Base-by-base conservation (phyloP, 1,139 yeast species). In the Hyphopichia burtonii region DNA sequence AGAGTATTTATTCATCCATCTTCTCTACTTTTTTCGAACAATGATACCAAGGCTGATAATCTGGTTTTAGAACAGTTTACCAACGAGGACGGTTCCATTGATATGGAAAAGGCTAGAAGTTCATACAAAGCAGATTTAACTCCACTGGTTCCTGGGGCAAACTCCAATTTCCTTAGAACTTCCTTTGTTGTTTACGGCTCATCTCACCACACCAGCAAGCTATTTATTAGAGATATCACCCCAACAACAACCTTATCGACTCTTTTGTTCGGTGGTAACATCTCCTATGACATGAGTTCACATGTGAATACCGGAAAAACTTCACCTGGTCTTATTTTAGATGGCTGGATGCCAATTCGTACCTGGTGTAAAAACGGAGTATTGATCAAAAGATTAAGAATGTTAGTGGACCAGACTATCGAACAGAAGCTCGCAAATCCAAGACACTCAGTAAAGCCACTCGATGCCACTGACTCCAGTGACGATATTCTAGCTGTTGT, bases 301-400 rank as follows among this genome's bases (percentile, higher is more conserved):
- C 55, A 64, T 36, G 44, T 70, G 2, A 55, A 63, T 2, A 65
- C 69, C 1, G 68, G 68, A 3, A 59, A 56, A 28, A 66, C 74
- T 10, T 77, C 83, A 0, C 85, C 87, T 0, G 89, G 90, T 38
- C 71, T 84, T 43, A 75, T 84, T 22, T 58, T 90, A 44, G 96
- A 86, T 54, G 74, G 76, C 39, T 86, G 96, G 96, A 63, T 86
- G 27, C 90, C 96, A 8, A 70, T 93, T 30, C 71, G 87, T 50
- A 87, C 96, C 2, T 90, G 98, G 97, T 87, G 96, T 50, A 86
- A 94, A 52, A 89, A 91, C 55, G 98, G 94, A 1, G 96, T 93
- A 4, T 67, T 91, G 41, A 76, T 90, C 32, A 86, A 86, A 47
- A 78, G 85, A 44, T 65, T 93, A 41, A 70, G 95, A 50, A 56